Evolutionary conservation across 129 eudicot species (phyloP), one percentile per base, ranked within the genome.

Genomic region (Pseudognaphalium luteoalbum): DNA sequence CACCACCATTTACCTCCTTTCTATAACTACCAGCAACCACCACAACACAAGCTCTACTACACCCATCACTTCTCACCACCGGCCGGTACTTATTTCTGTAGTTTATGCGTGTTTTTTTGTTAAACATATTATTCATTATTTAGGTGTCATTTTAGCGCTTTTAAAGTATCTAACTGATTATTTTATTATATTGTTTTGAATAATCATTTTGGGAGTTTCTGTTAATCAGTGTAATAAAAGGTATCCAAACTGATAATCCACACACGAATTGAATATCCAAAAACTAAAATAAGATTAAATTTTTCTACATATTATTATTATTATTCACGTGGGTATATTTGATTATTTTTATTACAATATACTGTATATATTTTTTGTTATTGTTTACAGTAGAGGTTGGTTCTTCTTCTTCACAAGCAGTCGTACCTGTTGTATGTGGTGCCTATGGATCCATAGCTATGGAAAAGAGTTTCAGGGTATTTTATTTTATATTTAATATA

Each of bases 401-500:
- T 67, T 78, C 84, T 80, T 62, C 92, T 52, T 86, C 93, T 70
- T 68, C 85, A 52, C 79, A 59, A 78, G 85, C 66, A 70, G 83
- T 81, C 44, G 64, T 80, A 61, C 63, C 83, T 68, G 83, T 78
- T 47, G 78, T 80, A 78, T 86, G 75, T 66, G 85, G 88, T 15
- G 16, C 51, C 35, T 89, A 94, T 80, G 97, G 98, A 81, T 85
- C 96, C 11, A 47, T 85, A 59, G 86, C 91, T 61, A 88, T 94
- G 93, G 98, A 94, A 87, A 87, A 80, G 32, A 93, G 87, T 30
- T 93, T 93, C 72, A 85, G 93, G 88, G 98, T 93, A 84, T 66
- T 10, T 57, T 54, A 68, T 17, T 30, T 41, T 5, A 25, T 25
- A 25, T 25, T 25, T 0, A 25, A 25, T 25, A 25, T n/a, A n/a